phyloP scores from a whole-genome alignment of 2,329 filamentous ascomycete genomes.

The Elsinoe fawcettii region DNA sequence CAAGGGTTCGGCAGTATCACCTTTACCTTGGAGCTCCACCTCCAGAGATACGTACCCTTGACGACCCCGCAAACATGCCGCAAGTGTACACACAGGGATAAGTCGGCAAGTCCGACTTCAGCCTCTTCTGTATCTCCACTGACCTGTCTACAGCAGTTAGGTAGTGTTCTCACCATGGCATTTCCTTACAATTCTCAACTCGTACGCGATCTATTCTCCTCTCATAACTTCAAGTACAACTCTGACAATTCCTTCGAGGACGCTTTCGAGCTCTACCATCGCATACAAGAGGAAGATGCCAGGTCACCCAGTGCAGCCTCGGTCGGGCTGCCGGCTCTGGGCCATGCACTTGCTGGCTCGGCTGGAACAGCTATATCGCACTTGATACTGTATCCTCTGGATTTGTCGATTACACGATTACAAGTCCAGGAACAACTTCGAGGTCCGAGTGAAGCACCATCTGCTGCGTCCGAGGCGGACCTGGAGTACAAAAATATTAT shows the following conservation, averaged over 20 bases:
- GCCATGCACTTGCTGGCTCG: slow-evolving; percentile 74
- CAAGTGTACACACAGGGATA: background rate
- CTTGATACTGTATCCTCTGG: slow-evolving; percentile 69
- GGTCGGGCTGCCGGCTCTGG: slow-evolving; percentile 61
- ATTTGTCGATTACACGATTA: slow-evolving; percentile 71
- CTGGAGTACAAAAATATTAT: slow-evolving; percentile 56
- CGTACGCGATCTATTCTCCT: slow-evolving; percentile 20
- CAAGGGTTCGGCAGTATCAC: slow-evolving; percentile 7
- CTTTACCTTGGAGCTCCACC: slow-evolving; percentile 7
- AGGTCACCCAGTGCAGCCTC: slow-evolving; percentile 19
- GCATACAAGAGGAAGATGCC: slow-evolving; percentile 21
- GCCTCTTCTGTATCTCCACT: background rate
- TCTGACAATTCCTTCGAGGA: slow-evolving; percentile 26
- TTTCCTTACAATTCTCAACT: slow-evolving; percentile 24
- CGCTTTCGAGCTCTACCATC: slow-evolving; percentile 26
- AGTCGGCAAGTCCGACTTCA: background rate
- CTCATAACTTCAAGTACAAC: slow-evolving; percentile 18
- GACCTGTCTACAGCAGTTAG: background rate
- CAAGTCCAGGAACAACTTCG: slow-evolving; percentile 64
- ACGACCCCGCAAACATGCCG: slow-evolving; percentile 15
- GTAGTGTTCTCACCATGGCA: slow-evolving; percentile 13
- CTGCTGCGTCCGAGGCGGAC: slow-evolving; percentile 28
- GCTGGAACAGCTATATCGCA: slow-evolving; percentile 72
- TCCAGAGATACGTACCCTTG: slow-evolving; percentile 14
- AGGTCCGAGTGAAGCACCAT: slow-evolving; percentile 29